Conservation (phyloP, 345 rosid genomes). For the rapeseed (Brassica napus) region Da-Ae NC_063435.1:9041501-9042000, state of each 20-base stretch:
- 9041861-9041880: conserved; percentile 38
- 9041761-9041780: conserved; percentile 19
- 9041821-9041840: conserved; percentile 37
- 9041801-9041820: conserved; percentile 39
- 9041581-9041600: conserved; percentile 3
- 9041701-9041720: conserved; percentile 39
- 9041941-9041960: conserved; percentile 8
- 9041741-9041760: background rate
- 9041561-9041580: conserved; percentile 26
- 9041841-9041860: conserved; percentile 40
- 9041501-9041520: conserved; percentile 20
- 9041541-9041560: conserved; percentile 28
- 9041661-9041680: conserved; percentile 27
- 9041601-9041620: conserved; percentile 3
- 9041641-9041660: conserved; percentile 13
- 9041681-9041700: conserved; percentile 28
- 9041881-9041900: conserved; percentile 41
- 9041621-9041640: conserved; percentile 22
- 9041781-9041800: conserved; percentile 34
- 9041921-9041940: conserved; percentile 25
- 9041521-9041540: conserved; percentile 38
- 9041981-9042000: background rate
- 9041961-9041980: background rate
- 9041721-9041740: background rate
- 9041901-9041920: conserved; percentile 27